Conservation (phyloP, 306 rosid genomes). For the Cyclanthera cordifolia region DNA sequence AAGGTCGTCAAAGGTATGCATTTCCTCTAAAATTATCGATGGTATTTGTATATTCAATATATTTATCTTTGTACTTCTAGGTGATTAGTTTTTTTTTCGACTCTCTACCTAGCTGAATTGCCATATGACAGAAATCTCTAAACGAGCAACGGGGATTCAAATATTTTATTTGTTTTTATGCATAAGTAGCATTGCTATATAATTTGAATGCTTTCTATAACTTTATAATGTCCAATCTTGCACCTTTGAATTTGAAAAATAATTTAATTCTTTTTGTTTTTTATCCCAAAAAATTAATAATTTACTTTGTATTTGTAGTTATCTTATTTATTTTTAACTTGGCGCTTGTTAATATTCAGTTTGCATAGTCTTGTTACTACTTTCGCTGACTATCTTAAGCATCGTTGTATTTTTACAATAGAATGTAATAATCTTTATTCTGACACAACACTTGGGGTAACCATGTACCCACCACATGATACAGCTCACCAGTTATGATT, state of each 20-base stretch:
- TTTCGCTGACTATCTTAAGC: neutral
- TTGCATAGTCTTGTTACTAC: neutral
- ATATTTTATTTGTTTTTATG: neutral
- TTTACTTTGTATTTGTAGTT: neutral
- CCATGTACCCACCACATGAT: neutral
- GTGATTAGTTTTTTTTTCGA: neutral
- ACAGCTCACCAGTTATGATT: neutral
- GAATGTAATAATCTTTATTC: neutral
- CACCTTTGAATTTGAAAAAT: neutral
- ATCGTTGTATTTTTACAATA: neutral
- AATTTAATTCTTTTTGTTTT: neutral
- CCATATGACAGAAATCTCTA: slow-evolving; percentile 2
- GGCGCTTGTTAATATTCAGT: neutral
- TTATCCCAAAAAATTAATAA: no score
- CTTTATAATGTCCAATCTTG: neutral
- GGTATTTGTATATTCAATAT: slow-evolving; percentile 25
- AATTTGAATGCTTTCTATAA: neutral
- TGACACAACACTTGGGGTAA: neutral
- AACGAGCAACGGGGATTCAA: neutral
- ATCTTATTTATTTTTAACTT: neutral
- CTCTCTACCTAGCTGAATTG: neutral
- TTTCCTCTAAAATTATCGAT: slow-evolving; percentile 87
- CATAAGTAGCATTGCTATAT: neutral
- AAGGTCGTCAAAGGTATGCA: slow-evolving; percentile 79
- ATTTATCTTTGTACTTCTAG: neutral